phyloP scores from a whole-genome alignment of 768 basidiomycete genomes.

The Lactifluus piperatus region DNA sequence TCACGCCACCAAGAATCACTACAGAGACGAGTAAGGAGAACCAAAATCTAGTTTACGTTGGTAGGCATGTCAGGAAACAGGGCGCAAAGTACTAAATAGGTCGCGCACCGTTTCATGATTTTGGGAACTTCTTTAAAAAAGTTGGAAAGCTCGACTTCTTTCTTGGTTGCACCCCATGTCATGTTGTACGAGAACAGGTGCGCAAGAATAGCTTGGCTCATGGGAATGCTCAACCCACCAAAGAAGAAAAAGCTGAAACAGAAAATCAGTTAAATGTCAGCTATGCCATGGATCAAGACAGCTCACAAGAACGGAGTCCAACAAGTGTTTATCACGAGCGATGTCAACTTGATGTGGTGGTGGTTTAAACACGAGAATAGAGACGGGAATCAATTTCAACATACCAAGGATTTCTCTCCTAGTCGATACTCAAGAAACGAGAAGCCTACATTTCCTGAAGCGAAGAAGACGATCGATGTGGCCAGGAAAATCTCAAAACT shows the following conservation, averaged over 20 bases:
- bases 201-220: conserved; percentile 54
- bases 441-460: conserved; percentile 62
- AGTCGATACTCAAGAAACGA: conserved; percentile 66
- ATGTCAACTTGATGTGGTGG: conserved; percentile 18
- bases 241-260: conserved; percentile 65
- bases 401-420: conserved; percentile 33
- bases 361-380: not conserved
- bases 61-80: not conserved
- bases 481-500: conserved; percentile 78
- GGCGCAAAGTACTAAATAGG: not conserved
- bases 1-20: conserved; percentile 44
- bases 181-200: conserved; percentile 73
- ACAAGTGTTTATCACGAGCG: conserved; percentile 27
- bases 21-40: conserved; percentile 49
- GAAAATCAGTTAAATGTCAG: not conserved
- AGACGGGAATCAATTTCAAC: not conserved
- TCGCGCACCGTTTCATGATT: conserved; percentile 51
- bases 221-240: conserved; percentile 63
- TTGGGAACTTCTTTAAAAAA: conserved; percentile 88
- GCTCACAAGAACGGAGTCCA: conserved; percentile 37
- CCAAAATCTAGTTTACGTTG: conserved; percentile 41
- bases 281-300: not conserved
- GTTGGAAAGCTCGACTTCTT: conserved; percentile 82
- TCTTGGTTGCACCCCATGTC: conserved; percentile 70
- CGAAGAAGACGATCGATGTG: conserved; percentile 68